A percentile compares a stretch with the other conserved stretches of the same genome.
These are phyloP conservation scores for Tulasnella sp. DNA, from an alignment of 768 basidiomycete genomes.

Conservation along the genomic window DNA sequence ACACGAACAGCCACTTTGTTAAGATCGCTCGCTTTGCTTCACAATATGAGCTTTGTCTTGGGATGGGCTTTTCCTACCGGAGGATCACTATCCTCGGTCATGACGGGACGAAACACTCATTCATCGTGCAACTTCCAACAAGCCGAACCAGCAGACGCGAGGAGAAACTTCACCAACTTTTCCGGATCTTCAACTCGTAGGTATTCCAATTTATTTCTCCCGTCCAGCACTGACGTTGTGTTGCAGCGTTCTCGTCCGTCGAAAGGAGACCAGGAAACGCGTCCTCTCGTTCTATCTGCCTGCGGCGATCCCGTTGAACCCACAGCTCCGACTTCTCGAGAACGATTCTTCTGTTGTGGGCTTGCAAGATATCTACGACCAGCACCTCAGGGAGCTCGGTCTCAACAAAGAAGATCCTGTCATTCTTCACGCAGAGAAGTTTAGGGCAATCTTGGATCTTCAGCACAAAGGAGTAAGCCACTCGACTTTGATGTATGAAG, in stretches of 20 bases:
- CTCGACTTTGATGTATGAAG: background rate
- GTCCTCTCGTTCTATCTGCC: constrained; percentile 91
- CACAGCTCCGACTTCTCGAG: constrained; percentile 78
- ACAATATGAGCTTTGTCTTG: constrained; percentile 84
- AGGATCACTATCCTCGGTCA: constrained; percentile 86
- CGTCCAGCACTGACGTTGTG: background rate
- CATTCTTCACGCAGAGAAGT: constrained; percentile 78
- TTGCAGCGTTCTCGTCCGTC: constrained; percentile 68
- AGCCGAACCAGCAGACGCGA: constrained; percentile 84
- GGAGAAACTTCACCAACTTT: constrained; percentile 85
- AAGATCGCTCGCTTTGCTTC: constrained; percentile 87
- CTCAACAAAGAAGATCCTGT: constrained; percentile 85
- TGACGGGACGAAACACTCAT: constrained; percentile 84
- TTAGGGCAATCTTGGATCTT: constrained; percentile 43
- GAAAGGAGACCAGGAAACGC: constrained; percentile 90
- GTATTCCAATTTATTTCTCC: constrained; percentile 30
- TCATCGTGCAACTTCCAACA: constrained; percentile 85
- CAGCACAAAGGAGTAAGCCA: constrained; percentile 27
- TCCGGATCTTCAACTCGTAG: constrained; percentile 91
- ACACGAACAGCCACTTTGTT: constrained; percentile 85
- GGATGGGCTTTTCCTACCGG: constrained; percentile 81
- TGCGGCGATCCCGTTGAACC: constrained; percentile 76
- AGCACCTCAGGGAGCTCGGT: constrained; percentile 69
- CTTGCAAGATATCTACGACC: constrained; percentile 91
- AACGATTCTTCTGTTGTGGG: constrained; percentile 88